Percentiles rank a stretch among this genome's conserved stretches.
These are phyloP conservation scores for Lachnellula subtilissima DNA, from an alignment of 2,329 filamentous ascomycete genomes.

Conservation along the genomic window DNA sequence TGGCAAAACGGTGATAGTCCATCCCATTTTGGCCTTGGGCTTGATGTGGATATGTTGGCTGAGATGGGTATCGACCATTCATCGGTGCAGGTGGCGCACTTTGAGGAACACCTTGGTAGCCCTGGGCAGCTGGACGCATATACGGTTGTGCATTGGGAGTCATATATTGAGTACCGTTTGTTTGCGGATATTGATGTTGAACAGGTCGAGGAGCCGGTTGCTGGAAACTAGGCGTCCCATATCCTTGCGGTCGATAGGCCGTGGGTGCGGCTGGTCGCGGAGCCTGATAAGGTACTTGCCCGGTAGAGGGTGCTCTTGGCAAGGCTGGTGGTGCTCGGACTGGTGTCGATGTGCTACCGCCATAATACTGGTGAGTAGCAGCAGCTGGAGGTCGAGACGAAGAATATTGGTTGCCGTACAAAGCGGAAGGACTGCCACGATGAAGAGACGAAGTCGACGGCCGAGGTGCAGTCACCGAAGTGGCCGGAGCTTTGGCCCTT, in stretches of 20 bases:
- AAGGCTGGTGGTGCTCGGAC: slow-evolving; percentile 23
- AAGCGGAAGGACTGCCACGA: slow-evolving; percentile 21
- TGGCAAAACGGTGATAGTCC: slow-evolving; percentile 24
- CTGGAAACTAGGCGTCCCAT: slow-evolving; percentile 27
- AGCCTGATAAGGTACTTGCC: slow-evolving; percentile 24
- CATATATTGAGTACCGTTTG: slow-evolving; percentile 22
- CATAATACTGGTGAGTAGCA: slow-evolving; percentile 25
- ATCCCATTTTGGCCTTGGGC: slow-evolving; percentile 24
- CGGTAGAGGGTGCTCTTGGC: slow-evolving; percentile 27
- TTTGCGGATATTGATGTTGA: slow-evolving; percentile 24
- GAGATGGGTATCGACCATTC: slow-evolving; percentile 25
- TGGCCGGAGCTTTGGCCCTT: slow-evolving; percentile 26
- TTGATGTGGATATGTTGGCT: slow-evolving; percentile 25
- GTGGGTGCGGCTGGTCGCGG: slow-evolving; percentile 24
- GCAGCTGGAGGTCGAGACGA: slow-evolving; percentile 21
- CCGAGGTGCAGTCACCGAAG: slow-evolving; percentile 14
- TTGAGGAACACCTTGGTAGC: slow-evolving; percentile 23
- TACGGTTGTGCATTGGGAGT: slow-evolving; percentile 20
- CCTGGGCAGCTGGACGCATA: slow-evolving; percentile 21
- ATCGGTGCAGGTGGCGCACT: slow-evolving; percentile 18
- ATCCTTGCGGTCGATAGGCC: slow-evolving; percentile 24
- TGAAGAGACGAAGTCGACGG: slow-evolving; percentile 20
- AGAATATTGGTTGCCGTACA: slow-evolving; percentile 33
- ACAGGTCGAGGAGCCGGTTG: slow-evolving; percentile 27
- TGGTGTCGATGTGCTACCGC: slow-evolving; percentile 24